These are phyloP conservation scores for Galium porrigens DNA, from an alignment of 305 asterid species.

Conservation along the genomic window DNA sequence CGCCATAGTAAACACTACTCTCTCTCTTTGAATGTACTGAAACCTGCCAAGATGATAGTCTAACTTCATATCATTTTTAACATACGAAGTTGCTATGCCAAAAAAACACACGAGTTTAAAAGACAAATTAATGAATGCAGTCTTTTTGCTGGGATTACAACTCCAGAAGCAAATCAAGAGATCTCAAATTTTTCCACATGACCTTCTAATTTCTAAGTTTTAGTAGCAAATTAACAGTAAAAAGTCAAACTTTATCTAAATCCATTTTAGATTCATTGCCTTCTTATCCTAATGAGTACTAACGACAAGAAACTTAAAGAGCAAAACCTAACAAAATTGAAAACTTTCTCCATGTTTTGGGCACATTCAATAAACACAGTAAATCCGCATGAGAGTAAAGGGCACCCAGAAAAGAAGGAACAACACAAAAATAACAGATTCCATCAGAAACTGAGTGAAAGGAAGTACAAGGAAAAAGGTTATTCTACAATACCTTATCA, in stretches of 20 bases:
- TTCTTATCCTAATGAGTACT: not conserved
- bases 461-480: not conserved
- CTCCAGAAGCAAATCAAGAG: not conserved
- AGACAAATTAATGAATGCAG: not conserved
- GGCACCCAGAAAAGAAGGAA: not conserved
- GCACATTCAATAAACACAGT: not conserved
- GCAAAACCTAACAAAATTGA: not conserved
- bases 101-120: not conserved
- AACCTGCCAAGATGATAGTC: constrained; percentile 24
- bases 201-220: not conserved
- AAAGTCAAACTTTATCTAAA: not conserved
- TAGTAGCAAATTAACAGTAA: not conserved
- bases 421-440: not conserved
- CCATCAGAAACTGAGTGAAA: not conserved
- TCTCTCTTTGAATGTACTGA: not conserved
- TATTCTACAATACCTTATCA: constrained; percentile 5
- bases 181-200: not conserved
- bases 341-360: not conserved
- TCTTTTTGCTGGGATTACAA: not conserved
- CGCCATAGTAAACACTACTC: constrained; percentile 33
- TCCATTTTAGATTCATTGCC: not conserved
- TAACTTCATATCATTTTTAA: not conserved
- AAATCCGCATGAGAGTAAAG: not conserved
- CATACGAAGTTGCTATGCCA: not conserved
- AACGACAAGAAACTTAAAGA: not conserved